Conservation (phyloP, 1,139 yeast genomes). For the Zygosaccharomyces pseudobailii region DNA sequence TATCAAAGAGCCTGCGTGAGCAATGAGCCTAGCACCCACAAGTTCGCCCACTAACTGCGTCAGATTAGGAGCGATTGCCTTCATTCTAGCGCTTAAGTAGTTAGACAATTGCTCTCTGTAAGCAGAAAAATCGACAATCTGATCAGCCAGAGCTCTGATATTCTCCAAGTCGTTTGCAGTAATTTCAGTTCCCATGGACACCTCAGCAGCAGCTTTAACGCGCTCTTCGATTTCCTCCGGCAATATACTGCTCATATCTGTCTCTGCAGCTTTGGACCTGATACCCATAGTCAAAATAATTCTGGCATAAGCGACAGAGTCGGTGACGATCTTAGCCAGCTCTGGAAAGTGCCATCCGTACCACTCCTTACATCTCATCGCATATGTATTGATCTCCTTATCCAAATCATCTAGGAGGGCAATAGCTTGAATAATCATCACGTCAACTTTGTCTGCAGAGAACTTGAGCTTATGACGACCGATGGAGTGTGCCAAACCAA, state of each 20-base stretch:
- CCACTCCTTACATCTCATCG: constrained; percentile 99
- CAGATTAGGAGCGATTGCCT: constrained; percentile 96
- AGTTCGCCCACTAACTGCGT: constrained; percentile 95
- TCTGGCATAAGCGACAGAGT: constrained; percentile 91
- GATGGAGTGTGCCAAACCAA: constrained; percentile 94
- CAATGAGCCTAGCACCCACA: constrained; percentile 96
- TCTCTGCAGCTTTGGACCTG: constrained; percentile 83
- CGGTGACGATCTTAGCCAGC: constrained; percentile 93
- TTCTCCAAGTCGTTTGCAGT: constrained; percentile 82
- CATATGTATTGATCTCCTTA: constrained; percentile 94
- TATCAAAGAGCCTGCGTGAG: constrained; percentile 94
- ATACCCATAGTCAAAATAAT: constrained; percentile 91
- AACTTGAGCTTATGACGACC: constrained; percentile 98
- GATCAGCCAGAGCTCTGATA: constrained; percentile 85
- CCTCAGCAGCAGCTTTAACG: constrained; percentile 89
- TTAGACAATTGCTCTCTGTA: constrained; percentile 90
- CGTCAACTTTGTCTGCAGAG: constrained; percentile 96
- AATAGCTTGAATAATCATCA: constrained; percentile 98
- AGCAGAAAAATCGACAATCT: constrained; percentile 89
- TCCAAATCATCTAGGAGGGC: constrained; percentile 94
- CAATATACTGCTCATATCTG: constrained; percentile 84
- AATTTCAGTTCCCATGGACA: constrained; percentile 98
- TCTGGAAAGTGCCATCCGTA: constrained; percentile 99
- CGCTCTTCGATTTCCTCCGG: constrained; percentile 89
- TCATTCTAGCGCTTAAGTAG: constrained; percentile 90